Percentiles rank a stretch among this genome's conserved stretches.
phyloP scores from a whole-genome alignment of 129 eudicot genomes.

The Cynara cardunculus region DNA sequence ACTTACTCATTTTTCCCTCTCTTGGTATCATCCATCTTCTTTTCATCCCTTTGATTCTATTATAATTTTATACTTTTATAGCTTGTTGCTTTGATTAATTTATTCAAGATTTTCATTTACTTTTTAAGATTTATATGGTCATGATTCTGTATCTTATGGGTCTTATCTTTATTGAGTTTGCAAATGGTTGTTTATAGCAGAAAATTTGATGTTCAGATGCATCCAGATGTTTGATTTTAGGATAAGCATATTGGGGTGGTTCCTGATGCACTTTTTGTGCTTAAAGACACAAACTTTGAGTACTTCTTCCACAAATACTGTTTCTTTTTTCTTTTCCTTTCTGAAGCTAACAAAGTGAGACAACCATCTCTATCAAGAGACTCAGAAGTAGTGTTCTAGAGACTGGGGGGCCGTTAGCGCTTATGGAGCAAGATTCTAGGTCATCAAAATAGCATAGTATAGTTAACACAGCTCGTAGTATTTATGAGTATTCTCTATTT shows the following conservation, averaged over 20 bases:
- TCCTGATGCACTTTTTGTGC: not conserved
- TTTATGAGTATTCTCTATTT: no score
- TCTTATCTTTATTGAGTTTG: not conserved
- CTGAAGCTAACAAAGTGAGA: not conserved
- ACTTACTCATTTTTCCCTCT: conserved; percentile 65
- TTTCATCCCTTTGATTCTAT: not conserved
- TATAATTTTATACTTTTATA: not conserved
- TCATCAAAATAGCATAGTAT: no score
- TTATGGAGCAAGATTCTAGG: no score
- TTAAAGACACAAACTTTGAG: not conserved
- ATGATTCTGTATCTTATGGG: not conserved
- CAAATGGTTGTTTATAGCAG: not conserved
- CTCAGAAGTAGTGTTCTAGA: not conserved
- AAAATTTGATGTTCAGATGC: not conserved
- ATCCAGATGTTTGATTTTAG: not conserved
- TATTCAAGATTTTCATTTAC: not conserved
- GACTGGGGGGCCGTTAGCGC: not conserved
- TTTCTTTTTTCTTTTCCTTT: no score
- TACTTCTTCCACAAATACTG: not conserved
- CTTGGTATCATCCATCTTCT: conserved; percentile 58
- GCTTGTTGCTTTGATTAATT: not conserved
- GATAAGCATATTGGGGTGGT: not conserved
- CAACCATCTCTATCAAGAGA: not conserved
- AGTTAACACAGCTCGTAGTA: no score
- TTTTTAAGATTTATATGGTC: not conserved